phyloP scores from a whole-genome alignment of 345 rosid species.

The Euclidium syriacum region DNA sequence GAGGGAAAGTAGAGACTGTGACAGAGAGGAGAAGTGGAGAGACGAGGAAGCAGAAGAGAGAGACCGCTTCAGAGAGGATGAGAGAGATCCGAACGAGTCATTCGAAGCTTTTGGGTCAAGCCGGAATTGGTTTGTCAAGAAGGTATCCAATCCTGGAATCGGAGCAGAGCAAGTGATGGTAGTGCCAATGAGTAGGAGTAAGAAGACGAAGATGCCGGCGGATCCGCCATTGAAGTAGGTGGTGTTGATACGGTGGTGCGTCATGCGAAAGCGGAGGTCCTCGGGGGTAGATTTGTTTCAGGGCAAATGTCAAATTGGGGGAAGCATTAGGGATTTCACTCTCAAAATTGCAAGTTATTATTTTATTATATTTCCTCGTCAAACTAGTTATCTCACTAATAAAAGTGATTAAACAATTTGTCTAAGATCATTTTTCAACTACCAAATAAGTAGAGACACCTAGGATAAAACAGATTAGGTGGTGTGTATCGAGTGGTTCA shows the following conservation, averaged over 20 bases:
- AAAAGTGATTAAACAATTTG: too few relatives aligned
- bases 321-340: conserved; percentile 4
- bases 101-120: conserved; percentile 61
- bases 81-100: conserved; percentile 56
- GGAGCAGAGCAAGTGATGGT: conserved; percentile 26
- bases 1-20: conserved; percentile 46
- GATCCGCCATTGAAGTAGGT: conserved; percentile 21
- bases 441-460: too few relatives aligned
- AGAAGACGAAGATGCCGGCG: conserved; percentile 17
- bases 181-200: conserved; percentile 20
- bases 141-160: conserved; percentile 54
- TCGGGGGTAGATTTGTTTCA: neutral
- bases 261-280: conserved; percentile 19
- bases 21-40: conserved; percentile 29
- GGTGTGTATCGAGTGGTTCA: too few relatives aligned
- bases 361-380: too few relatives aligned
- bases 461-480: too few relatives aligned
- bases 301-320: neutral
- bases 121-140: conserved; percentile 48
- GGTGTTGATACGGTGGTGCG: conserved; percentile 20
- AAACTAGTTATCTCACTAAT: too few relatives aligned
- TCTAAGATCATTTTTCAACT: too few relatives aligned
- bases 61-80: conserved; percentile 49
- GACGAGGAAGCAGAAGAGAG: conserved; percentile 42
- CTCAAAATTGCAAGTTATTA: too few relatives aligned